phyloP scores from a whole-genome alignment of 129 eudicot species.

The Pittosporum tobira region DNA sequence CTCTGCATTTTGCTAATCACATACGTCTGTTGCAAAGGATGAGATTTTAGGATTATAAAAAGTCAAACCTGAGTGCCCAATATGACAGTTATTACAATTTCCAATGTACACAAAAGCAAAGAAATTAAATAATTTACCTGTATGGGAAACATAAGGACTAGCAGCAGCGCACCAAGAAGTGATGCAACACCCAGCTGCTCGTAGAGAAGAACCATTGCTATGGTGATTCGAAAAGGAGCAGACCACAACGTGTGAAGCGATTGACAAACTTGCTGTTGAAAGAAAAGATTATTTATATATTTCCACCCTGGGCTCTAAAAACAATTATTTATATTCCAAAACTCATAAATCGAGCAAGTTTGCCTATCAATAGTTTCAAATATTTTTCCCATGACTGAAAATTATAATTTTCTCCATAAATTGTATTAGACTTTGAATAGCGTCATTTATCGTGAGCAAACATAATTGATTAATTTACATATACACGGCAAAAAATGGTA shows the following conservation, averaged over 20 bases:
- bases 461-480: not conserved
- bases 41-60: not conserved
- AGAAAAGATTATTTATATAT: not conserved
- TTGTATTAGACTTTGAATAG: not conserved
- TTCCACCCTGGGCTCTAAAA: too few species aligned
- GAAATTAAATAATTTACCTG: constrained; percentile 41
- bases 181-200: constrained; percentile 84
- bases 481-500: not conserved
- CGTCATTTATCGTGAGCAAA: not conserved
- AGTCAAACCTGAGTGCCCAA: not conserved
- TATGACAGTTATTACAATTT: not conserved
- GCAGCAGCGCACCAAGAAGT: constrained; percentile 69
- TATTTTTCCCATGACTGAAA: not conserved
- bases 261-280: constrained; percentile 77
- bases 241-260: constrained; percentile 91
- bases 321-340: not conserved
- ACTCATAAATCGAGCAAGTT: not conserved
- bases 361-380: too few species aligned
- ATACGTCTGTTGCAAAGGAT: constrained; percentile 46
- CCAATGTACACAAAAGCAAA: not conserved
- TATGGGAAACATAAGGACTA: constrained; percentile 72
- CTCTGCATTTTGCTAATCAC: constrained; percentile 83
- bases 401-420: not conserved
- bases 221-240: constrained; percentile 76
- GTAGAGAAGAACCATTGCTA: constrained; percentile 84